These are phyloP conservation scores for Serendipita sp. DNA, from an alignment of 768 basidiomycete species.

Conservation along the genomic window DNA sequence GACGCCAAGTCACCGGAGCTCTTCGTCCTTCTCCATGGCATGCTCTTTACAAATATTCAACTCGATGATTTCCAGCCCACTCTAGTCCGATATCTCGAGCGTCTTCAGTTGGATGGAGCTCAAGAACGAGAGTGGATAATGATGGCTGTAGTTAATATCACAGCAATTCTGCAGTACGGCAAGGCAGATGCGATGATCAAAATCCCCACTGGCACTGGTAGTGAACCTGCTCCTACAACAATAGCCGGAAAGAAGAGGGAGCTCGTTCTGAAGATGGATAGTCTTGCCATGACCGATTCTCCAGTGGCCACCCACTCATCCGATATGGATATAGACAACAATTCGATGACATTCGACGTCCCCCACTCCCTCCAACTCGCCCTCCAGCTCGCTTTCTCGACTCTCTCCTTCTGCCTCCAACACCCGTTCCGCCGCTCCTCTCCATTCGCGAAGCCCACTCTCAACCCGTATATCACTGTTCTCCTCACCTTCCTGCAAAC, in stretches of 20 bases:
- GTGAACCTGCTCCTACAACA: conserved; percentile 7
- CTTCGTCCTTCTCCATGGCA: conserved; percentile 86
- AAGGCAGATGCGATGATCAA: conserved; percentile 18
- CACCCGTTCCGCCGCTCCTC: conserved; percentile 44
- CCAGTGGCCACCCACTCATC: conserved; percentile 2
- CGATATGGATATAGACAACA: neutral
- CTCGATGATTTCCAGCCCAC: conserved; percentile 79
- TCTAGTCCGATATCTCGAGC: conserved; percentile 72
- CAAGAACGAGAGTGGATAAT: conserved; percentile 88
- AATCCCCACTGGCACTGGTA: conserved; percentile 4
- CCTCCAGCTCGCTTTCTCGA: conserved; percentile 58
- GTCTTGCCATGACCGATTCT: conserved; percentile 16
- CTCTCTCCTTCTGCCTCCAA: conserved; percentile 56
- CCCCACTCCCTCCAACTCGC: conserved; percentile 58
- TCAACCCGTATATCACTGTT: conserved; percentile 79
- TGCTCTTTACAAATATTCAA: conserved; percentile 91
- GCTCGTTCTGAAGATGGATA: conserved; percentile 17
- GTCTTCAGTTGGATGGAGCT: conserved; percentile 63
- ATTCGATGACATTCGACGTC: conserved; percentile 21
- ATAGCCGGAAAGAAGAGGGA: conserved; percentile 16
- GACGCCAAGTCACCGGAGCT: conserved; percentile 61
- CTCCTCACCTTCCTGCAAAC: conserved; percentile 81
- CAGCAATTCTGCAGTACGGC: conserved; percentile 77
- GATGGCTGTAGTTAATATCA: conserved; percentile 81
- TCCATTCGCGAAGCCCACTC: conserved; percentile 32